phyloP scores from a whole-genome alignment of 371 early-diverging fungal species.

The Mortierella sp. region DNA sequence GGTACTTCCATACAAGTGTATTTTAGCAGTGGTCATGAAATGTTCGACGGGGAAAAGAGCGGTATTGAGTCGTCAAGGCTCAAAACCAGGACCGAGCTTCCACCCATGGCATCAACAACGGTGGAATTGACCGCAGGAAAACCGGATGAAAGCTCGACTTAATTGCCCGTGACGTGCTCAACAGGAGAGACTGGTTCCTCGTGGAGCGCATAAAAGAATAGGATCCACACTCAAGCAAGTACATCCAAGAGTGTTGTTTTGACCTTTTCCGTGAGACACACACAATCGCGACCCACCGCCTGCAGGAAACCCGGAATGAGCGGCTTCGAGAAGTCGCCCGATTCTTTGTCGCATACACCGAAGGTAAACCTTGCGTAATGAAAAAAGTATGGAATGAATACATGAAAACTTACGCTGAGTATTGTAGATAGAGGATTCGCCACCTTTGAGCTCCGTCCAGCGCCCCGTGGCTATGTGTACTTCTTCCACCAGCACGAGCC shows the following conservation, averaged over 20 bases:
- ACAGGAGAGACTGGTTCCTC: slow-evolving; percentile 18
- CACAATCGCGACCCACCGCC: slow-evolving; percentile 19
- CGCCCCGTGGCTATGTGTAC: too few species aligned
- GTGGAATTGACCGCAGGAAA: neutral
- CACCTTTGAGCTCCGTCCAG: too few species aligned
- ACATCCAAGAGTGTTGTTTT: slow-evolving; percentile 8
- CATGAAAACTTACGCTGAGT: too few species aligned
- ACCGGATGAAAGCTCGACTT: slow-evolving; percentile 1
- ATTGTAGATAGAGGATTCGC: too few species aligned
- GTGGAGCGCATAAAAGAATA: slow-evolving; percentile 29
- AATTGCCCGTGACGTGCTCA: slow-evolving; percentile 8
- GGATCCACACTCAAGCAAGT: slow-evolving; percentile 23
- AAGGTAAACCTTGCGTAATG: too few species aligned
- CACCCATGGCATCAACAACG: neutral
- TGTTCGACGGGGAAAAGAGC: slow-evolving; percentile 5
- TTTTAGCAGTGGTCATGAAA: too few species aligned
- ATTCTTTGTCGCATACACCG: too few species aligned
- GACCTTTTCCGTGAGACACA: slow-evolving; percentile 26
- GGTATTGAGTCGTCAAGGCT: neutral
- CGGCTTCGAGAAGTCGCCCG: slow-evolving; percentile 11
- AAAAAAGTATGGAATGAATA: too few species aligned
- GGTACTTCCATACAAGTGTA: too few species aligned
- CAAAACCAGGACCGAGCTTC: neutral
- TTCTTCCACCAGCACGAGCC: too few species aligned
- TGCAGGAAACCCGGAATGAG: slow-evolving; percentile 17